Evolutionary conservation across 148 eudicot species (phyloP).

Genomic region (Rhododendron henanense): DNA sequence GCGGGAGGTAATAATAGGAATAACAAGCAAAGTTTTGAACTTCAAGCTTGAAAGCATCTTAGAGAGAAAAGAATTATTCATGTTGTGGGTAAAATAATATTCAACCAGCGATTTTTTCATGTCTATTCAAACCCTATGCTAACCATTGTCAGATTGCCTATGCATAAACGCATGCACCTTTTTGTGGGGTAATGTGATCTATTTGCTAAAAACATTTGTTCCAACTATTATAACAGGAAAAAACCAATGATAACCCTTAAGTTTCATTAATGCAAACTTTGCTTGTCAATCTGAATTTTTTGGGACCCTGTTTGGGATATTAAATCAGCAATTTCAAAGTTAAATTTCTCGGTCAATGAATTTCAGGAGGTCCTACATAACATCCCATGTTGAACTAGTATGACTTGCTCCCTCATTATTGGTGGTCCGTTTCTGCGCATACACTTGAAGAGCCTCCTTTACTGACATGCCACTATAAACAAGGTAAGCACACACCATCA

Average conservation of each 20-base stretch:
- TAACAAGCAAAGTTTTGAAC: background rate
- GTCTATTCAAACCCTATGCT: background rate
- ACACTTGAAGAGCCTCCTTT: conserved; percentile 55
- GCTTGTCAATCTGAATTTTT: background rate
- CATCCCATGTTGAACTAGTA: background rate
- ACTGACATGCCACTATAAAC: conserved; percentile 53
- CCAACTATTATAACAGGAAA: background rate
- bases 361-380: background rate
- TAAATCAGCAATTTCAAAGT: background rate
- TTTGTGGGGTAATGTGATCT: background rate
- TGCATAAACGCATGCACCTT: background rate
- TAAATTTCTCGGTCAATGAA: background rate
- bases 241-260: background rate
- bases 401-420: conserved; percentile 54
- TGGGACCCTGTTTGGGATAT: background rate
- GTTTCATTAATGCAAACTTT: background rate
- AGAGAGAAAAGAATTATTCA: background rate
- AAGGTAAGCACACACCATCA: conserved; percentile 55
- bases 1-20: background rate
- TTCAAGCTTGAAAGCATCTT: background rate
- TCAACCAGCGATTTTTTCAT: background rate
- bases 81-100: background rate
- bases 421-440: conserved; percentile 56
- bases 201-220: background rate
- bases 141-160: background rate